Base-by-base conservation (phyloP, 2,329 filamentous ascomycete species). In the Colletotrichum viniferum region DNA sequence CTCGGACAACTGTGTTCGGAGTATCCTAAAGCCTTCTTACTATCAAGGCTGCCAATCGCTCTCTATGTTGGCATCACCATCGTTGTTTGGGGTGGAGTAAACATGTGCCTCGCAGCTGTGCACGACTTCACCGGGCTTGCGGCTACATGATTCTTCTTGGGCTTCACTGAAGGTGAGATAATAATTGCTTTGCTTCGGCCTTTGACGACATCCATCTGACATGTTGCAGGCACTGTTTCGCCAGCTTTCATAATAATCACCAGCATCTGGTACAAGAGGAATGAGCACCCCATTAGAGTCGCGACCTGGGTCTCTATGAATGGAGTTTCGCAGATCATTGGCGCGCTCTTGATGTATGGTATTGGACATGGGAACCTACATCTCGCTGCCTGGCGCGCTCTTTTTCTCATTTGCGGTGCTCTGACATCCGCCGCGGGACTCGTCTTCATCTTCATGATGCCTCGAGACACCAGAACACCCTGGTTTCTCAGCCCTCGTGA, bases 161-260 rank as follows among this genome's bases (percentile, higher is more conserved):
- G 82, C 8, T 78, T 83, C 52, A 66, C 77, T 12, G 82, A 84
- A 43, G 81, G 78, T 52, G 5, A 13, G 1, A 52, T n/a, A 21
- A 52, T 10, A 4, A 52, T 6, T 7, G 4, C 4, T 21, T 6
- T 7, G 4, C 4, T 21, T 12, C 10, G 38, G 5, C 10, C 3
- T 52, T 52, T 24, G 6, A 52, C 2, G 1, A 7, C 0, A 24
- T 52, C 5, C 5, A 52, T 52, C 43, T 52, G 5, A 24, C 43
- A 12, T 4, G n/a, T 24, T 52, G 12, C 10, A 52, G n/a, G n/a
- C 13, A 78, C 79, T 6, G 81, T 83, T 1, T 82, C 81, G 3
- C 82, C 82, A 2, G 81, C 81, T 21, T 84, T 83, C 66, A 77
- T 84, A 28, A 80, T 81, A 52, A 79, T 83, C 62, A 84, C 81